Evolutionary conservation across 2,329 filamentous ascomycete genomes (phyloP).

Genomic region (Furcasterigmium furcatum): DNA sequence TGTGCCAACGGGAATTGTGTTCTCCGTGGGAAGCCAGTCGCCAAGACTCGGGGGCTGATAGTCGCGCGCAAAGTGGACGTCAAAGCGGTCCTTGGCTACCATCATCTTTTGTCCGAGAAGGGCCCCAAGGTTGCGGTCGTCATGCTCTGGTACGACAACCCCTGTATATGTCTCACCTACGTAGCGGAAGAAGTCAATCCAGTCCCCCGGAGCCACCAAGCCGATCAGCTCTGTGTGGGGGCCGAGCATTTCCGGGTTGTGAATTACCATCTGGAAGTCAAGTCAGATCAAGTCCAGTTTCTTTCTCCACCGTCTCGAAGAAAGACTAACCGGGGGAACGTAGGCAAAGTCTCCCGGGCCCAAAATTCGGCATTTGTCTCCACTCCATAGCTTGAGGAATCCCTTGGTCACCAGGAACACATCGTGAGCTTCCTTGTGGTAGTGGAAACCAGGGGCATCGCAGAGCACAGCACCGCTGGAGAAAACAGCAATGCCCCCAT

Average conservation of each 20-base stretch:
- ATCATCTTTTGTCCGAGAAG: slow-evolving; percentile 52
- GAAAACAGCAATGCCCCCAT: slow-evolving; percentile 48
- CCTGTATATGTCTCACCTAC: slow-evolving; percentile 50
- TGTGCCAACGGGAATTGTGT: slow-evolving; percentile 32
- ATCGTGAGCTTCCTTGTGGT: slow-evolving; percentile 53
- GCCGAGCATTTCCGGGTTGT: slow-evolving; percentile 52
- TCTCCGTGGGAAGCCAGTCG: slow-evolving; percentile 38
- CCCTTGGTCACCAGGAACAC: slow-evolving; percentile 55
- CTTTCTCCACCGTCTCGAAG: too few relatives aligned
- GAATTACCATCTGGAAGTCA: slow-evolving; percentile 40
- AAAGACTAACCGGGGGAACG: slow-evolving; percentile 45
- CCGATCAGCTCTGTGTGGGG: slow-evolving; percentile 52
- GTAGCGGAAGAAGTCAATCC: slow-evolving; percentile 59
- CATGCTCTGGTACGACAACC: slow-evolving; percentile 44
- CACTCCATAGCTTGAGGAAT: slow-evolving; percentile 53
- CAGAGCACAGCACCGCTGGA: slow-evolving; percentile 41
- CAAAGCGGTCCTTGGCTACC: slow-evolving; percentile 50
- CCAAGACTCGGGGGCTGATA: slow-evolving; percentile 40
- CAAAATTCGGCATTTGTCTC: slow-evolving; percentile 51
- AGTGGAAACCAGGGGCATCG: slow-evolving; percentile 51
- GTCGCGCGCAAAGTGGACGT: slow-evolving; percentile 49
- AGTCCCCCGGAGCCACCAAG: slow-evolving; percentile 54
- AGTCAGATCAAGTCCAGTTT: not conserved
- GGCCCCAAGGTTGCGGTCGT: slow-evolving; percentile 46
- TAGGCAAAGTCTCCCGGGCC: slow-evolving; percentile 55